Conservation (phyloP, 1,284 basidiomycete genomes). For the Hymenochaete sp. region DNA sequence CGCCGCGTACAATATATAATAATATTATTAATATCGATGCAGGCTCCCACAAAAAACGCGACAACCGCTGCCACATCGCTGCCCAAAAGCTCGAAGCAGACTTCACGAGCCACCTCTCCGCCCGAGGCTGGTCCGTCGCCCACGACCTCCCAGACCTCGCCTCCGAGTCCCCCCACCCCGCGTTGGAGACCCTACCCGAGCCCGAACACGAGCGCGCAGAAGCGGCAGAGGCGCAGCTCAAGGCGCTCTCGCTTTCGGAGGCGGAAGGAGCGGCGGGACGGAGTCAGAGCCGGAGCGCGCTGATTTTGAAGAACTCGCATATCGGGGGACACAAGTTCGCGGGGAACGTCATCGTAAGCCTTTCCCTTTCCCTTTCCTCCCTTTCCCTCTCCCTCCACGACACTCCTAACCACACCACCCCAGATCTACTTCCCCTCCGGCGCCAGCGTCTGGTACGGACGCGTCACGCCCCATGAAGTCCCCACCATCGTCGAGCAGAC, state of each 20-base stretch:
- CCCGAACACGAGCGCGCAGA: constrained; percentile 30
- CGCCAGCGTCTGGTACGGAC: constrained; percentile 85
- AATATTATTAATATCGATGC: too few species aligned
- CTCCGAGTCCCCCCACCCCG: constrained; percentile 38
- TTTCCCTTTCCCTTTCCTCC: background rate
- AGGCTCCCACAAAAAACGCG: constrained; percentile 89
- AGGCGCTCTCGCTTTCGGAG: constrained; percentile 35
- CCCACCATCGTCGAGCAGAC: constrained; percentile 83
- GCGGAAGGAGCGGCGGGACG: background rate
- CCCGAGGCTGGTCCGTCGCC: constrained; percentile 66
- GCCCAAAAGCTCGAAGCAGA: constrained; percentile 80
- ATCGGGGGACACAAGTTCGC: constrained; percentile 87
- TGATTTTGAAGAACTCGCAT: constrained; percentile 82
- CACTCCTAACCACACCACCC: background rate
- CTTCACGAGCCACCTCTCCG: constrained; percentile 51
- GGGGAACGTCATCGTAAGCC: constrained; percentile 80
- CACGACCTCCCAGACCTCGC: constrained; percentile 65
- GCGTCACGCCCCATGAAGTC: constrained; percentile 83
- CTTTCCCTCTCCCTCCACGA: background rate
- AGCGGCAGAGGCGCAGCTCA: constrained; percentile 41
- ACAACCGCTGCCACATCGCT: constrained; percentile 83
- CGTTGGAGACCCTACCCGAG: constrained; percentile 41
- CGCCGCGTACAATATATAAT: constrained; percentile 6
- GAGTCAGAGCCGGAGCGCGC: constrained; percentile 42
- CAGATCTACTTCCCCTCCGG: constrained; percentile 85